These are phyloP conservation scores for Arxiozyma heterogenica DNA, from an alignment of 1,139 yeast species.

Conservation along the genomic window DNA sequence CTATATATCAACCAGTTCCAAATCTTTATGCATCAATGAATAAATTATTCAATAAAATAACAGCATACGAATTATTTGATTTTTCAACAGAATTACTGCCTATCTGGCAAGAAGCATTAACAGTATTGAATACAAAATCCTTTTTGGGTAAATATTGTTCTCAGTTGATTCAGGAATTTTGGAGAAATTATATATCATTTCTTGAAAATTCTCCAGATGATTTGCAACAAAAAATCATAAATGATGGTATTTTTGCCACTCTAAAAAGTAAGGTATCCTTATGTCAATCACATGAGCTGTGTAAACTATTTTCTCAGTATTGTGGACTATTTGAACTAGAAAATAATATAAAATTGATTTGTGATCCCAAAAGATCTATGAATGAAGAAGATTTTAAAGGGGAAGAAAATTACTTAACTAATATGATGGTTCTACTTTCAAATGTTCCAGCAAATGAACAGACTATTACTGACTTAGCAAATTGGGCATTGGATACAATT, in stretches of 20 bases:
- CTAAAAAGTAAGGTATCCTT: slow-evolving; percentile 12
- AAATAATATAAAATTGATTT: slow-evolving; percentile 7
- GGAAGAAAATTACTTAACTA: slow-evolving; percentile 7
- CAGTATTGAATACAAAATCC: slow-evolving; percentile 16
- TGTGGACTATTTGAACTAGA: slow-evolving; percentile 1
- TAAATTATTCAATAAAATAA: slow-evolving; percentile 11
- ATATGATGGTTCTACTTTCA: slow-evolving; percentile 10
- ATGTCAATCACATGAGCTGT: slow-evolving; percentile 8
- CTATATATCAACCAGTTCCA: slow-evolving; percentile 46
- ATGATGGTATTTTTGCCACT: slow-evolving; percentile 10
- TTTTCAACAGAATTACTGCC: slow-evolving; percentile 19
- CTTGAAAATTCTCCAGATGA: slow-evolving; percentile 6
- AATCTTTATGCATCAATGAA: slow-evolving; percentile 36
- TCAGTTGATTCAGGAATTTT: slow-evolving; percentile 18
- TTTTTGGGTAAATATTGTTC: slow-evolving; percentile 21
- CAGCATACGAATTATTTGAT: slow-evolving; percentile 11
- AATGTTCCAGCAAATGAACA: slow-evolving; percentile 8
- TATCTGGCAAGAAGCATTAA: slow-evolving; percentile 19
- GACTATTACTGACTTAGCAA: slow-evolving; percentile 6
- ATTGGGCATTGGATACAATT: slow-evolving; percentile 5
- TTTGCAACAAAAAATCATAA: slow-evolving; percentile 1
- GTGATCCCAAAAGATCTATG: slow-evolving; percentile 1
- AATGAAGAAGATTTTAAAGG: background rate
- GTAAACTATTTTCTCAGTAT: slow-evolving; percentile 6
- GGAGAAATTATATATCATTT: slow-evolving; percentile 19